Evolutionary conservation across 1,284 basidiomycete species (phyloP), one percentile per base, ranked within the genome.

Genomic region (Microstroma glucosiphilum): DNA sequence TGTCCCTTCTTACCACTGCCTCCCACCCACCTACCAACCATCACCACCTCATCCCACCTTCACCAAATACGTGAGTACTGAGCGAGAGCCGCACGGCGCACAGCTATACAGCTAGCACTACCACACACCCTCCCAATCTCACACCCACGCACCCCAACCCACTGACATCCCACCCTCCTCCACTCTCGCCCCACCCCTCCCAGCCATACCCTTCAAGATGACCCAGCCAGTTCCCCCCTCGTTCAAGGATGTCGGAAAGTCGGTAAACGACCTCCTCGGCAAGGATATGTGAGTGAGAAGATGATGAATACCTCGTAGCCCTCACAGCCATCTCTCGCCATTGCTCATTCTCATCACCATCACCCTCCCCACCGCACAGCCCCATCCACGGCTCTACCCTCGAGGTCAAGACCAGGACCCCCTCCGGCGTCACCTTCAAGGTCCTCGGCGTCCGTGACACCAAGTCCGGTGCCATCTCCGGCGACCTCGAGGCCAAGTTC

Each of bases 391-490:
- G 86, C 54, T 88, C 79, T 65, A 72, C 76, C 60, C 75, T 82
- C 63, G 80, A 81, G 73, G 89, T 93, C 80, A 97, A 97, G 87
- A 98, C 94, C 70, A 87, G 89, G 81, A 91, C 94, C 4, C 91
- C 93, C 57, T 81, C 80, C 77, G 75, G 76, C 67, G 81, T 82
- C 57, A 76, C 78, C 60, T 82, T 82, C 80, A 77, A 77, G 59
- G 79, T 79, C 56, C 72, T 79, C 59, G 78, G 78, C 56, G 66
- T 74, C 58, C 72, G 76, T 57, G 78, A 79, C 69, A 70, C 70
- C 66, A 78, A 77, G 72, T 70, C 69, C 43, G 71, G 72, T 64
- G 61, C 65, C 61, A 79, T 79, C 71, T 72, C 66, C 64, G 78
- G 78, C 53, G 76, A 79, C 66, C 73, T 79, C 63, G 78, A 79